Percentiles rank a stretch among this genome's conserved stretches.
Evolutionary conservation across 768 basidiomycete species (phyloP).

Genomic region (Pseudohyphozyma bogoriensis): DNA sequence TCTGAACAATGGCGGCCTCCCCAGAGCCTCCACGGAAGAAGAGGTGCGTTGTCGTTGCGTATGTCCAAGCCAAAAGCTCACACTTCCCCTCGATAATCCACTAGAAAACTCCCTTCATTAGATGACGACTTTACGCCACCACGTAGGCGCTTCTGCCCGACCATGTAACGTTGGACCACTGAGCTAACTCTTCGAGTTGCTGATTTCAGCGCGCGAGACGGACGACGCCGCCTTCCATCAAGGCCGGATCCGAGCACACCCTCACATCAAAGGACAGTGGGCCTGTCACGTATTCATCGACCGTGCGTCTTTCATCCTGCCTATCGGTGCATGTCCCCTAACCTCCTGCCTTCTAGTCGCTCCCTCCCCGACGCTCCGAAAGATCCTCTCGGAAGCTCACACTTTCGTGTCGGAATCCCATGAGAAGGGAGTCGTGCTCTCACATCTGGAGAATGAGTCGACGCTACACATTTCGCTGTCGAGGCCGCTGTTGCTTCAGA

Average conservation of each 20-base stretch:
- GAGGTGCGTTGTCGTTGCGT: too few relatives aligned
- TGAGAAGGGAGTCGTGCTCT: conserved; percentile 43
- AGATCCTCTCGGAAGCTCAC: neutral
- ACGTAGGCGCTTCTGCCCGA: neutral
- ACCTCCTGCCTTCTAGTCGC: neutral
- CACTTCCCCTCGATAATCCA: too few relatives aligned
- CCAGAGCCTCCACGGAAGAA: too few relatives aligned
- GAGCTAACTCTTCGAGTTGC: too few relatives aligned
- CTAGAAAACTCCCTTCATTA: conserved; percentile 20
- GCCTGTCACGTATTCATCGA: conserved; percentile 68
- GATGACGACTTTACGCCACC: conserved; percentile 9
- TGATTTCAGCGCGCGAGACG: neutral
- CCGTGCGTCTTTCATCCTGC: conserved; percentile 35
- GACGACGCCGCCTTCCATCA: conserved; percentile 75
- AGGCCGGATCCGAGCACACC: conserved; percentile 62
- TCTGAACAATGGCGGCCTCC: too few relatives aligned
- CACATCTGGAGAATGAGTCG: conserved; percentile 42
- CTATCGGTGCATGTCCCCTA: neutral
- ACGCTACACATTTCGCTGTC: conserved; percentile 80
- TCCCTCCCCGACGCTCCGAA: neutral
- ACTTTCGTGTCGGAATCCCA: conserved; percentile 35
- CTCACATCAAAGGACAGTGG: conserved; percentile 80
- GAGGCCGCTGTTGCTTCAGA: conserved; percentile 64
- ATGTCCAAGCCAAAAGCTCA: too few relatives aligned
- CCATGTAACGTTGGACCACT: too few relatives aligned